phyloP scores from a whole-genome alignment of 192 early-diverging fungal genomes.

The Coemansia sp. region DNA sequence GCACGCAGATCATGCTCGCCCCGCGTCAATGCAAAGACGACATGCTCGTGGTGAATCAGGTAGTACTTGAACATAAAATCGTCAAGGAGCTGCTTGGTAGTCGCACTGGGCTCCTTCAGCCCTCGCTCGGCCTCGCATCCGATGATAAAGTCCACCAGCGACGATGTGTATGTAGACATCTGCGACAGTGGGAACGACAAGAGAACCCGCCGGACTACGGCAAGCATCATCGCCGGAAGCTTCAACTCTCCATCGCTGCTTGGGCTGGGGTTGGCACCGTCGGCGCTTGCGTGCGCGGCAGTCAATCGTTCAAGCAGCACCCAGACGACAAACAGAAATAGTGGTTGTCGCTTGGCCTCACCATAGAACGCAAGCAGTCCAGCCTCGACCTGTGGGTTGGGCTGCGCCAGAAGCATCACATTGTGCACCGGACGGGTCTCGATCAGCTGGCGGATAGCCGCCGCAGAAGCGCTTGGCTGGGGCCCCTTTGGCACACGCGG shows the following conservation, averaged over 20 bases:
- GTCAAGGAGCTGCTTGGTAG: conserved; percentile 57
- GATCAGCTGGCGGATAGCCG: conserved; percentile 29
- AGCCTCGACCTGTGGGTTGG: conserved; percentile 23
- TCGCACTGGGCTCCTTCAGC: conserved; percentile 16
- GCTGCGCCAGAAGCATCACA: conserved; percentile 18
- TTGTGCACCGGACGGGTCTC: conserved; percentile 30
- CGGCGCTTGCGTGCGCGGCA: not conserved
- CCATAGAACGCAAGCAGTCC: conserved; percentile 60
- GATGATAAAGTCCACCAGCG: conserved; percentile 68
- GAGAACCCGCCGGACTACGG: conserved; percentile 64
- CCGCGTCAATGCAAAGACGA: conserved; percentile 65
- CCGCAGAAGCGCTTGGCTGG: conserved; percentile 11
- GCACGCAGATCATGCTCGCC: conserved; percentile 61
- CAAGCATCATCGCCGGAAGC: conserved; percentile 20
- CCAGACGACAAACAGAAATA: conserved; percentile 72
- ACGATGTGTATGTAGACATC: conserved; percentile 68
- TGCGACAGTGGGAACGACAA: conserved; percentile 68
- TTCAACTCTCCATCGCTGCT: not conserved
- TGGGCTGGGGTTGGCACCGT: not conserved
- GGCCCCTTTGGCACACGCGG: conserved; percentile 10
- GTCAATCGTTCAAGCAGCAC: conserved; percentile 45
- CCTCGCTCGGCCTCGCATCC: conserved; percentile 28
- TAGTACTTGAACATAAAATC: conserved; percentile 73
- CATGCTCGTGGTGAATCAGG: conserved; percentile 68
- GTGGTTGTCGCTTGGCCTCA: conserved; percentile 60